phyloP scores from a whole-genome alignment of 2,329 filamentous ascomycete species.

The Meredithiella fracta region DNA sequence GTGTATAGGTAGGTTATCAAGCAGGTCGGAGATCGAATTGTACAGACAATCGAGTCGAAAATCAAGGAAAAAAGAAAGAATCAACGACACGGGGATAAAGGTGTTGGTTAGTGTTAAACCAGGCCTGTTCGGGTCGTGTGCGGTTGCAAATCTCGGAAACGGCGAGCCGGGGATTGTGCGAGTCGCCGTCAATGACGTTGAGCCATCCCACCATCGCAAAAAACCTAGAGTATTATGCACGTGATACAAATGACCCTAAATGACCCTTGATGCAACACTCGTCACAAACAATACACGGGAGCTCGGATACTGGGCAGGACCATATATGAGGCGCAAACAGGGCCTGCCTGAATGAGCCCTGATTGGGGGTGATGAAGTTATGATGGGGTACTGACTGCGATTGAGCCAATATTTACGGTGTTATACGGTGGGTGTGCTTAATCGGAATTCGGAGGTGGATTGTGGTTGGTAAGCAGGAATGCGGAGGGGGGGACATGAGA shows the following conservation, averaged over 20 bases:
- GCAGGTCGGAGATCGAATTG: background rate
- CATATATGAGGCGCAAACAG: background rate
- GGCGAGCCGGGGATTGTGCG: background rate
- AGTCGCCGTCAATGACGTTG: background rate
- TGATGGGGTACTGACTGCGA: too few species aligned
- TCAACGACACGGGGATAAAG: too few species aligned
- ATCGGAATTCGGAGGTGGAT: too few species aligned
- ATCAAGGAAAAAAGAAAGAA: too few species aligned
- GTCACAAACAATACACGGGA: background rate
- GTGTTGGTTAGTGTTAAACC: background rate
- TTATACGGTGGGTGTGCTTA: too few species aligned
- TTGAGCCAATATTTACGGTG: too few species aligned
- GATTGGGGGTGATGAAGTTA: background rate
- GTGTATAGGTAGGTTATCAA: background rate
- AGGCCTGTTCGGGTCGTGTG: background rate
- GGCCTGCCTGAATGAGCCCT: background rate
- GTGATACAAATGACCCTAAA: background rate
- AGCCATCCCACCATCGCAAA: background rate
- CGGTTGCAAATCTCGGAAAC: background rate
- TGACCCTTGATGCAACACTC: background rate
- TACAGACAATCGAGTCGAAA: background rate
- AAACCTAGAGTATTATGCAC: background rate
- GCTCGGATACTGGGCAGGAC: background rate
- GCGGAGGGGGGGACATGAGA: too few species aligned
- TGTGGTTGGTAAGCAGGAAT: too few species aligned